Conservation (phyloP, 192 early-diverging fungal species). For the Mortierella claussenii region DNA sequence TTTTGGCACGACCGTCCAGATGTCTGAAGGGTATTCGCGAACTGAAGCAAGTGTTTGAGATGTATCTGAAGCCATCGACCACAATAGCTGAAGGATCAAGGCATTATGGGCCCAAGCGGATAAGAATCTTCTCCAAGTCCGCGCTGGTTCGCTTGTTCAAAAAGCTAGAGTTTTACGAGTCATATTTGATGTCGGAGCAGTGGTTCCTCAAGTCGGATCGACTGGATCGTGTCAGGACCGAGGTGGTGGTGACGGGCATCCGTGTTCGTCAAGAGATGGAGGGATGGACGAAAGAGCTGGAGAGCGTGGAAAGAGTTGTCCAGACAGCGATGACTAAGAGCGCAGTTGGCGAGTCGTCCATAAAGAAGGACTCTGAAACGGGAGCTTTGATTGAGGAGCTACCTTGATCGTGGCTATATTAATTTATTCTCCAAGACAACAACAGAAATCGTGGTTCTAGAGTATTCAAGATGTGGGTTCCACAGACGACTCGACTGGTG, state of each 20-base stretch:
- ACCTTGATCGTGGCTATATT: not conserved
- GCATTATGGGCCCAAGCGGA: not conserved
- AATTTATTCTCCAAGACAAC: too few relatives aligned
- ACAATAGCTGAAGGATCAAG: not conserved
- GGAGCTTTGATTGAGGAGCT: not conserved
- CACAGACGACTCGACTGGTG: too few relatives aligned
- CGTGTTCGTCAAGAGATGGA: constrained; percentile 34
- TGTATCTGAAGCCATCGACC: not conserved
- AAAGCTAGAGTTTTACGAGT: constrained; percentile 50
- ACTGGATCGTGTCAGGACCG: constrained; percentile 28
- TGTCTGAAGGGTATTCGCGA: constrained; percentile 20
- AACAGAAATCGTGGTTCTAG: too few relatives aligned
- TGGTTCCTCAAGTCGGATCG: constrained; percentile 16
- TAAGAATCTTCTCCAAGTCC: constrained; percentile 15
- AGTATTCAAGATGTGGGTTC: not conserved
- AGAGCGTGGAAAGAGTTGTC: constrained; percentile 6
- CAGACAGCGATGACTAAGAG: not conserved
- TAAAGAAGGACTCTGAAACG: not conserved
- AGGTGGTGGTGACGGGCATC: constrained; percentile 32
- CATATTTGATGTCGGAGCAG: constrained; percentile 28
- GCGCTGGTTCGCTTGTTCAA: constrained; percentile 23
- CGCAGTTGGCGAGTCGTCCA: not conserved
- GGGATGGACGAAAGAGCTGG: constrained; percentile 28
- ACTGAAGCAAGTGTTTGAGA: constrained; percentile 9
- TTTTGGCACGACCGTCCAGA: constrained; percentile 26